phyloP scores from a whole-genome alignment of 768 basidiomycete genomes.

The Cytidiella melzeri region DNA sequence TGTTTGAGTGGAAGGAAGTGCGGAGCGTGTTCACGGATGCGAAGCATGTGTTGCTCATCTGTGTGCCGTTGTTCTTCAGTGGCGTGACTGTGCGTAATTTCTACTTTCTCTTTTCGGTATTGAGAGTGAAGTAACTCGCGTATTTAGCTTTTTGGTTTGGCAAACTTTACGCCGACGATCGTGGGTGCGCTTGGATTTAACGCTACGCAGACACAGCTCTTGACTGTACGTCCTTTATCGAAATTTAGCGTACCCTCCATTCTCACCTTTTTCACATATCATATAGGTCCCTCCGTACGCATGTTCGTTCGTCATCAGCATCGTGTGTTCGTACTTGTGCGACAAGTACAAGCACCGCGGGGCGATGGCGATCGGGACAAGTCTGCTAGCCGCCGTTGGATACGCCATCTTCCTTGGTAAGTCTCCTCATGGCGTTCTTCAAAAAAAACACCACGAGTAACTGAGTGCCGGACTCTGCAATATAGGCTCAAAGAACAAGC shows the following conservation, averaged over 20 bases:
- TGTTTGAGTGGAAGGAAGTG: conserved; percentile 4
- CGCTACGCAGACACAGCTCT: conserved; percentile 21
- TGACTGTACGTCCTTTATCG: no score
- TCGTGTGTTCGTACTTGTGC: conserved; percentile 40
- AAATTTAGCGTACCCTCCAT: no score
- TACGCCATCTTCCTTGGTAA: conserved; percentile 50
- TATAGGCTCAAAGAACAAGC: conserved; percentile 29
- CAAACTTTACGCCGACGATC: conserved; percentile 20
- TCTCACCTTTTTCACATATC: no score
- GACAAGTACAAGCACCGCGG: conserved; percentile 50
- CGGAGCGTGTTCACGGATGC: conserved; percentile 5
- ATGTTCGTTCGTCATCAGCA: conserved; percentile 17
- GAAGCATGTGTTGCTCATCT: conserved; percentile 10
- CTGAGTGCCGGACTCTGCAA: not conserved
- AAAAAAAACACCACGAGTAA: no score
- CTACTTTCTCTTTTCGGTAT: conserved; percentile 16
- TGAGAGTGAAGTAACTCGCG: not conserved
- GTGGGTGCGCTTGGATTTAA: conserved; percentile 25
- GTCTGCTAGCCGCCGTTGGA: conserved; percentile 39
- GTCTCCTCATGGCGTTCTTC: conserved; percentile 8
- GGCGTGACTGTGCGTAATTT: conserved; percentile 18
- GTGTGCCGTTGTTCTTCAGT: conserved; percentile 7
- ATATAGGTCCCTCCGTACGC: conserved; percentile 28
- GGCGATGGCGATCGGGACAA: conserved; percentile 36
- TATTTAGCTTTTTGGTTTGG: not conserved